Evolutionary conservation across 371 early-diverging fungal species (phyloP), one percentile per base, ranked within the genome.

Genomic region (Mortierella sp.): DNA sequence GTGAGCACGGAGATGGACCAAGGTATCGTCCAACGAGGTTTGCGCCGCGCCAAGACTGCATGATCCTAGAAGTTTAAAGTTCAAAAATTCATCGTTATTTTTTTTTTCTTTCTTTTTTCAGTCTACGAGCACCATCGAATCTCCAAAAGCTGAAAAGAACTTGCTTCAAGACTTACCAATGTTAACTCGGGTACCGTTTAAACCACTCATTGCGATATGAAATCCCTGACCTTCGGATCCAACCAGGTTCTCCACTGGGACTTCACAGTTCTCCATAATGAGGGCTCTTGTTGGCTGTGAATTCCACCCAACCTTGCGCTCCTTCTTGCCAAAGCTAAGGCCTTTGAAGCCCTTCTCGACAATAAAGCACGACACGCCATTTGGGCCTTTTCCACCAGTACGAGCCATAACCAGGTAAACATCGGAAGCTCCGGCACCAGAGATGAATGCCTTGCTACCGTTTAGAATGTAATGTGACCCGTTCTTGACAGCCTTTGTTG

Each of bases 401-500:
- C 90, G 81, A 23, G 85, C 86, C 90, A 91, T 89, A 52, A 90
- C 83, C 15, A 91, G 37, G 71, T 91, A 91, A 23, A 88, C 70
- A 62, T 91, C 90, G 2, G 86, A 83, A 1, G 84, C 57, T 4
- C 91, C 90, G 15, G 84, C 91, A 29, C 87, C 87, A 1, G 85
- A 85, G 53, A 91, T 91, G 72, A 91, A 90, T 9, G 88, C 89
- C 84, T 95, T 95, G 82, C 90, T 86, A 0, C 95, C 95, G 62
- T 95, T 95, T 30, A 95, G 67, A 0, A 93, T 83, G 81, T 91
- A 93, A 19, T 91, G 72, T 43, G 91, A 87, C 0, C 91, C 90
- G 59, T 91, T 90, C 62, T 85, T 84, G 66, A 84, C 87, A 2
- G 95, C 95, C 7, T 83, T 83, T 0, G 94, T 93, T 5, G 82